Evolutionary conservation across 2,329 filamentous ascomycete genomes (phyloP).

Genomic region (Drechslerella dactyloides): DNA sequence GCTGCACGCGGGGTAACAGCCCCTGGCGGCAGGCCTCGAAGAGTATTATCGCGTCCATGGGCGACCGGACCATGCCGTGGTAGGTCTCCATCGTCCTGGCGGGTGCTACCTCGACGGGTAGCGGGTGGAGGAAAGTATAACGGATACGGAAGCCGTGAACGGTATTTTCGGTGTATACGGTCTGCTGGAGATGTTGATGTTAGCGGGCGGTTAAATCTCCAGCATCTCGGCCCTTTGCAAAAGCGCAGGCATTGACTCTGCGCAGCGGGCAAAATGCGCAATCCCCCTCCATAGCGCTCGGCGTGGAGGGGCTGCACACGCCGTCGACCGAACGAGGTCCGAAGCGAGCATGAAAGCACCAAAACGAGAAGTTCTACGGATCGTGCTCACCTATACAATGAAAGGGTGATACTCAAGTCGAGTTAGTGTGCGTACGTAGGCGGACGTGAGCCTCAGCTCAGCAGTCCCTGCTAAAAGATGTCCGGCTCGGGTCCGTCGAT

Average conservation of each 20-base stretch:
- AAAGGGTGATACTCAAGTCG: no score
- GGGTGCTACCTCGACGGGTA: constrained; percentile 11
- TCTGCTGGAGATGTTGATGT: no score
- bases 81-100: constrained; percentile 85
- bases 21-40: constrained; percentile 95
- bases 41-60: constrained; percentile 94
- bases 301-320: no score
- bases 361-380: neutral
- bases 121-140: neutral
- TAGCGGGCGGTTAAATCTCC: no score
- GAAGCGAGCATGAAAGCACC: neutral
- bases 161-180: no score
- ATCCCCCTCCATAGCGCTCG: no score
- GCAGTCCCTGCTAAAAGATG: neutral
- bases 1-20: constrained; percentile 86
- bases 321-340: no score
- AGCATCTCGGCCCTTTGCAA: no score
- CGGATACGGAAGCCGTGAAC: neutral
- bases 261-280: no score
- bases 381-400: neutral
- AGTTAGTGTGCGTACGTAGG: no score
- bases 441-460: neutral
- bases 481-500: neutral
- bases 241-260: no score
- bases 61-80: constrained; percentile 91